Evolutionary conservation across 805 yeast species (phyloP), one percentile per base, ranked within the genome.

Genomic region (Dipodascopsis uninucleata): DNA sequence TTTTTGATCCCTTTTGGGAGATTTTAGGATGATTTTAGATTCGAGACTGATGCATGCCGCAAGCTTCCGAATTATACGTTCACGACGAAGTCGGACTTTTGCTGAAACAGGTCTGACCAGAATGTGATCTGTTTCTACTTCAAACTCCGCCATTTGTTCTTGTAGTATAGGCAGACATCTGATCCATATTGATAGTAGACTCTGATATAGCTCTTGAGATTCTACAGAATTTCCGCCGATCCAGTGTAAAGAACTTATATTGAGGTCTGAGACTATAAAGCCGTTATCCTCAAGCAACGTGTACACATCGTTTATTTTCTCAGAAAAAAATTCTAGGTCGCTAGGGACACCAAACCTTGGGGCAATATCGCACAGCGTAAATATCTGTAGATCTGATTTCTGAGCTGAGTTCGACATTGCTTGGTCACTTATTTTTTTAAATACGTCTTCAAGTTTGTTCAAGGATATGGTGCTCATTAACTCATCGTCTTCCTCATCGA

Each of bases 121-220:
- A 41, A 49, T 20, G 45, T 49, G 59, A 50, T 54, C 36, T 16
- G 45, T 33, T n/a, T 34, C 42, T 21, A 28, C 24, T 8, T 31
- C 39, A n/a, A 14, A n/a, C 6, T 3, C 9, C 28, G 14, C 28
- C 40, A 12, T 24, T 22, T 16, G 20, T 17, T 14, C 10, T 26
- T 10, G 36, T 24, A 3, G 29, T 17, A 20, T 28, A 9, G 49
- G 49, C 14, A 58, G 44, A 2, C 64, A 55, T 9, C 53, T 52
- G 25, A 59, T 51, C 59, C 62, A 61, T 31, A 56, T 46, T 7
- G 45, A 40, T 16, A 42, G 12, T 22, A 58, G 41, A 24, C 49
- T 38, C 6, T 52, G 45, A 31, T 47, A 39, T 5, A 54, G 41
- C 4, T 37, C 44, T 23, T 44, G 46, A 5, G 46, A 34, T 20